phyloP scores from a whole-genome alignment of 345 rosid genomes.

The Odontarrhena argentea region DNA sequence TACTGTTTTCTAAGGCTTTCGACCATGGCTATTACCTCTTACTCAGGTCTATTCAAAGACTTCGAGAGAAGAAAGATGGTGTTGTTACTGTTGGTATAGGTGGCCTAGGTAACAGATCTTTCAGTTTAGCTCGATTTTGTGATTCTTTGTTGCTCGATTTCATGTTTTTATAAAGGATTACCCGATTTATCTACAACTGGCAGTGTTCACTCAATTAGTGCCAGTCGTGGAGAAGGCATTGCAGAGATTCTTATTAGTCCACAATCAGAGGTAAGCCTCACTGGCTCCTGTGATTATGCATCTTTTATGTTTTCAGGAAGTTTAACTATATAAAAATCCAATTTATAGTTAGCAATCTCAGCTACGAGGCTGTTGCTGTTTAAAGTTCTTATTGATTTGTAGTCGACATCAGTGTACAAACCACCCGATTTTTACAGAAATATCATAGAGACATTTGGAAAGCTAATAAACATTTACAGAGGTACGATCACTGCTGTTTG shows the following conservation, averaged over 20 bases:
- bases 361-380: not conserved
- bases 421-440: constrained; percentile 90
- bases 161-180: constrained; percentile 2
- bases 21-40: no score
- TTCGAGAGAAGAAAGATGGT: no score
- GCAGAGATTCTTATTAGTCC: constrained; percentile 41
- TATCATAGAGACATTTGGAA: constrained; percentile 83
- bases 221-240: constrained; percentile 43
- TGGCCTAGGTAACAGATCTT: no score
- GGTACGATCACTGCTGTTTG: constrained; percentile 45
- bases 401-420: constrained; percentile 55
- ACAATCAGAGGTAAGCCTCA: constrained; percentile 55
- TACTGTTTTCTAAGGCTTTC: no score
- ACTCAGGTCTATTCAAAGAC: no score
- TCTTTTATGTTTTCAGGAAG: not conserved
- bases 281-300: not conserved
- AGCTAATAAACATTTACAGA: constrained; percentile 82
- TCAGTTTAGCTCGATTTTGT: no score
- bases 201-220: constrained; percentile 42
- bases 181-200: constrained; percentile 44
- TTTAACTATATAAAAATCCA: not conserved
- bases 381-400: constrained; percentile 17
- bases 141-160: no score
- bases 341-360: not conserved
- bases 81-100: no score